Evolutionary conservation across 352 stramenopile genomes (phyloP), one percentile per base, ranked within the genome.

Genomic region (Globisporangium splendens): DNA sequence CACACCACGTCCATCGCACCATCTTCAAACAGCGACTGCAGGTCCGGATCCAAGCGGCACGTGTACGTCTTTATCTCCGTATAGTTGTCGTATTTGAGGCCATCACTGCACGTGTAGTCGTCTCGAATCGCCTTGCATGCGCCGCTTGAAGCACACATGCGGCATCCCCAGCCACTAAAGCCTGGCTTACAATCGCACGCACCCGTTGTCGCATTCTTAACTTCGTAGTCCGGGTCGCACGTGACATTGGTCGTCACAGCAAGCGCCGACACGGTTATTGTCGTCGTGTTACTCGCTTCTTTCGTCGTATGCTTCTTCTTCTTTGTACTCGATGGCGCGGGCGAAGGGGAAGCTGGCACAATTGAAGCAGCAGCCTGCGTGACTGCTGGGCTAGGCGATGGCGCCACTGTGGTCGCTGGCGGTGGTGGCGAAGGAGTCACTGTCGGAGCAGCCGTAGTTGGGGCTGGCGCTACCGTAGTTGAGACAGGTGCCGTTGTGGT

Each of bases 51-150:
- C 28, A 93, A 59, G 28, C 49, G 53, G 46, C 83, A 93, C 22
- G 69, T 68, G 65, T 93, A 93, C 44, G 83, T 90, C 71, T 91
- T 93, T 61, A 63, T 43, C 22, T 60, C 52, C 41, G 72, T 76
- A 21, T 63, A 44, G 13, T 73, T 65, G 55, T 77, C 69, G 54
- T 87, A 93, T 22, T 22, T 62, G 35, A 93, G 70, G 2, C 79
- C 73, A 1, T 72, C 57, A 22, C 72, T 70, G 51, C 83, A 93
- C 54, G 60, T 59, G 47, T 66, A 75, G 18, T 75, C 76, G 8
- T 48, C 35, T 4, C 54, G 64, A 21, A 89, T 79, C 18, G 63
- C 64, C 22, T 69, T 57, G 59, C 81, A 91, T 15, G 69, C 54
- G 42, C 55, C 53, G 22, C 51, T 60, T 3, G 64, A 39, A 2